Conservation (phyloP, 352 stramenopile species). For the Phytophthora syringae region DNA sequence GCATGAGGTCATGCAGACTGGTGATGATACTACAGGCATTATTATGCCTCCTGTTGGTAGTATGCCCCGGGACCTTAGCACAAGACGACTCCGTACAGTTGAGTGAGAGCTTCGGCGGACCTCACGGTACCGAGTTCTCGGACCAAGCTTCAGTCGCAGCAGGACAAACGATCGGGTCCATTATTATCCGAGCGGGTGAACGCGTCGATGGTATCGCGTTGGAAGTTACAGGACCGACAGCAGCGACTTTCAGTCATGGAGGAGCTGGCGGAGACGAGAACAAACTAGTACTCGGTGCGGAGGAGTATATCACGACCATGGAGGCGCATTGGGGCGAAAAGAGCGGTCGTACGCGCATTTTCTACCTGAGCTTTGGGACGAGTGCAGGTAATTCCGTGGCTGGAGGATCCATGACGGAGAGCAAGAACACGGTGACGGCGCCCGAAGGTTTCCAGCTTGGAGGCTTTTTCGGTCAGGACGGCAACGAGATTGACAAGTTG, state of each 20-base stretch:
- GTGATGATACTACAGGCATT: conserved; percentile 9
- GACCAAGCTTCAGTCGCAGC: conserved; percentile 34
- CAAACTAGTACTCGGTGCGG: conserved; percentile 9
- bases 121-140: conserved; percentile 48
- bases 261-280: conserved; percentile 20
- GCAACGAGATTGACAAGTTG: conserved; percentile 27
- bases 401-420: conserved; percentile 23
- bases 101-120: conserved; percentile 46
- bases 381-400: conserved; percentile 14
- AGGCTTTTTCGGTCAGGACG: conserved; percentile 26
- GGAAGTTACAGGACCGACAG: conserved; percentile 15
- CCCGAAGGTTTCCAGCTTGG: conserved; percentile 27
- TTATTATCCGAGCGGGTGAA: conserved; percentile 31
- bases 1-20: conserved; percentile 3
- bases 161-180: conserved; percentile 27
- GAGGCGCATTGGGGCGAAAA: conserved; percentile 18
- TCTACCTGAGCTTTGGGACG: conserved; percentile 19
- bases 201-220: conserved; percentile 25
- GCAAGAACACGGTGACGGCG: conserved; percentile 17
- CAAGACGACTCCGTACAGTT: conserved; percentile 30
- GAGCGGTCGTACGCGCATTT: conserved; percentile 12
- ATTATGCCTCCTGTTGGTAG: conserved; percentile 13
- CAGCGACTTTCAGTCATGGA: conserved; percentile 27
- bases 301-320: conserved; percentile 25
- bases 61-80: neutral